A percentile compares a stretch with the other conserved stretches of the same genome.
phyloP scores from a whole-genome alignment of 441 rosid species.

The Dalechampia spathulata region DNA sequence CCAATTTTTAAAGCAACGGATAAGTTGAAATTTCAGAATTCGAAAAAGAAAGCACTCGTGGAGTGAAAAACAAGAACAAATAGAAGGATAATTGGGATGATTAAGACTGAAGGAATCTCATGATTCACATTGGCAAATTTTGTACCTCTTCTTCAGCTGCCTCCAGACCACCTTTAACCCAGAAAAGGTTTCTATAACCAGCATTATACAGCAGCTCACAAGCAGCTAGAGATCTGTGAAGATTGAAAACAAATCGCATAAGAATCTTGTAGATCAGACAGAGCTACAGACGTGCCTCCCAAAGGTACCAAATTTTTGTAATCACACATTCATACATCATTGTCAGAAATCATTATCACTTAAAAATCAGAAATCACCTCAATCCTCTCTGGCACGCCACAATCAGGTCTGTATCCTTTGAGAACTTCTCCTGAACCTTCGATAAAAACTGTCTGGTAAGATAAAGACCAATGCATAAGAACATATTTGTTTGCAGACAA shows the following conservation, averaged over 20 bases:
- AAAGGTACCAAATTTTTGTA: no score
- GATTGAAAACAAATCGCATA: constrained; percentile 15
- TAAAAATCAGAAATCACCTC: constrained; percentile 43
- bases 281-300: no score
- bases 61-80: constrained; percentile 1
- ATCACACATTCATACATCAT: no score
- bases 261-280: no score
- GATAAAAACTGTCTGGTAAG: constrained; percentile 54
- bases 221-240: constrained; percentile 83
- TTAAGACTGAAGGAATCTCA: constrained; percentile 6
- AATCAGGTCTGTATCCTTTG: constrained; percentile 71
- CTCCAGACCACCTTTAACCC: constrained; percentile 93
- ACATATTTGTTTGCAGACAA: constrained; percentile 2
- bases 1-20: constrained; percentile 13
- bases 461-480: constrained; percentile 13
- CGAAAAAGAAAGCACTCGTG: no score
- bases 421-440: constrained; percentile 66
- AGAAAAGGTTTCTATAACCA: constrained; percentile 78
- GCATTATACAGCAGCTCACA: constrained; percentile 68
- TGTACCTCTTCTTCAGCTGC: constrained; percentile 79
- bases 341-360: background rate
- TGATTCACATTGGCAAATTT: constrained; percentile 14
- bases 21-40: constrained; percentile 2
- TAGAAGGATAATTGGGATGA: background rate
- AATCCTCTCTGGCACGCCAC: constrained; percentile 95